Base-by-base conservation (phyloP, 2,329 filamentous ascomycete species). In the Arthroderma sp. region DNA sequence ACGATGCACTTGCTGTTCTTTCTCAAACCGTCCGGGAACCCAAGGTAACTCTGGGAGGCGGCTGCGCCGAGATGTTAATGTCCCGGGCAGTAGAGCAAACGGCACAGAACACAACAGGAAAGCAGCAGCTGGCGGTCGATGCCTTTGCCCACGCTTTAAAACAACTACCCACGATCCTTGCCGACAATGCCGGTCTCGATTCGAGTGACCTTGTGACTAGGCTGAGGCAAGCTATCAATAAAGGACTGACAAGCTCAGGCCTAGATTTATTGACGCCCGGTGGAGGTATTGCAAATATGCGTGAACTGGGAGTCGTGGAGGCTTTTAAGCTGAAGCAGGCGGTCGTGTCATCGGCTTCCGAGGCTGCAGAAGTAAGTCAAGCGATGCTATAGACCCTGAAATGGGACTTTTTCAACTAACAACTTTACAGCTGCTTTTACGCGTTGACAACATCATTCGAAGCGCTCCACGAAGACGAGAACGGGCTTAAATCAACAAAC, bases 41-140 rank as follows among this genome's bases (percentile, higher is more conserved):
- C 43, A 80, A 85, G 62, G 93, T 88, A 36, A 96, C 91, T 0
- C 79, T 98, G 3, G 91, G 91, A 43, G 91, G 91, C 60, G 91
- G 91, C 29, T 96, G 87, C 60, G 88, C 89, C 4, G 91, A 98
- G 76, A 96, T 96, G 89, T 71, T 94, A 55, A 98, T 98, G 91
- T 85, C 89, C 52, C 94, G 95, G 74, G 91, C 91, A 5, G 91
- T 98, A 22, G 89, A 95, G 61, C 84, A 83, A 49, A 86, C 86
- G 4, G 88, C 88, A 22, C 88, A 93, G 50, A 89, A 94, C 57
- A 84, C 94, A 5, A 87, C 91, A 54, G 91, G 91, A 63, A 98
- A 98, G 80, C 89, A 91, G 67, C 88, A 94, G 55, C 74, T 95
- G 58, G 91, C 91, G 2, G 89, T 96, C 15, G 81, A 88, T 51